These are phyloP conservation scores for Rhododendron simsii DNA, from an alignment of 148 eudicot genomes.

Conservation along the genomic window DNA sequence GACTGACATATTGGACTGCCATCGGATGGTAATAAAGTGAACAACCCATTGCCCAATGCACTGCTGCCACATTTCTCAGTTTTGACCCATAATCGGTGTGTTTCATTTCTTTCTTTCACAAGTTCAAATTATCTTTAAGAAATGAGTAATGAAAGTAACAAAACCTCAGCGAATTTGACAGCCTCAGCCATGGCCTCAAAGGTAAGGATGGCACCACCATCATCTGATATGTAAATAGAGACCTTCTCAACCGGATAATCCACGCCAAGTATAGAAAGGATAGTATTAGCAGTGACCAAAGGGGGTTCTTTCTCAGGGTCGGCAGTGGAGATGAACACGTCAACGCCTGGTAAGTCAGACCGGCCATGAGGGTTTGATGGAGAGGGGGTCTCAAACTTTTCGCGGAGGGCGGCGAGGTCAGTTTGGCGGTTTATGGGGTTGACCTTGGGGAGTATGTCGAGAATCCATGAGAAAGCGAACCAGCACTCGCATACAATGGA, in stretches of 20 bases:
- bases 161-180: conserved; percentile 59
- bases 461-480: conserved; percentile 92
- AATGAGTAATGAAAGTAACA: not conserved
- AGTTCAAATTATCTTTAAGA: not conserved
- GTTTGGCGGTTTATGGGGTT: conserved; percentile 82
- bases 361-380: conserved; percentile 65
- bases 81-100: not conserved
- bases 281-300: conserved; percentile 79
- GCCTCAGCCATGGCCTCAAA: conserved; percentile 99
- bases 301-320: conserved; percentile 97
- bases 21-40: not conserved
- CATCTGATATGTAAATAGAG: conserved; percentile 75
- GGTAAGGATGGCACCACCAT: conserved; percentile 79
- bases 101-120: not conserved
- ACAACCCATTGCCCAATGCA: not conserved
- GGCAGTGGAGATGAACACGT: conserved; percentile 78
- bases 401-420: conserved; percentile 60
- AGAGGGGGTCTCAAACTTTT: conserved; percentile 64
- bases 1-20: not conserved
- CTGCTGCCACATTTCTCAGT: not conserved
- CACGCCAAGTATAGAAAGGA: conserved; percentile 67
- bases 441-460: conserved; percentile 83
- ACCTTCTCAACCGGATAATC: conserved; percentile 88
- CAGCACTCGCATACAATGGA: conserved; percentile 75
- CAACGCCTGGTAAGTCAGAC: conserved; percentile 85